Base-by-base conservation (phyloP, 768 basidiomycete species). In the Serendipita indica region DNA sequence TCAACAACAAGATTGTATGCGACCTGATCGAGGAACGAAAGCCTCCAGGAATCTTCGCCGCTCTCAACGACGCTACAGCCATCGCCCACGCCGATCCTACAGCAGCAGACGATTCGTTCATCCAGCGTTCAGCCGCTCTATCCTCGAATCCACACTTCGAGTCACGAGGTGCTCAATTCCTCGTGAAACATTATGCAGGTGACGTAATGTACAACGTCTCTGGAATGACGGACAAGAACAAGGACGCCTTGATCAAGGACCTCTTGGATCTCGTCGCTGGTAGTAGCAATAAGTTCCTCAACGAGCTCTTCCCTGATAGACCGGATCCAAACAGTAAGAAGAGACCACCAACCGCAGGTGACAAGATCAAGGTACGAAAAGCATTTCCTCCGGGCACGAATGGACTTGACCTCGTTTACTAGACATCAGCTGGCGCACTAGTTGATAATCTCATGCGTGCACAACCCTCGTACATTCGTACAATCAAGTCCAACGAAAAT, bases 161-260 rank as follows among this genome's bases (percentile, higher is more conserved):
- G 67, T 75, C 89, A 13, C 87, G 96, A 49, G 96, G 96, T 12
- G 72, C 84, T 13, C 92, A 99, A 68, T 99, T 98, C 74, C 71
- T 99, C 57, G 86, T 99, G 62, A 85, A 82, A 66, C 96, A 99
- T 68, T 99, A 98, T 67, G 96, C 96, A 18, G 96, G 96, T 64
- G 96, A 98, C 67, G 96, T 99, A 62, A 88, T 91, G 81, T 99
- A 99, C 74, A 96, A 93, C 62, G 83, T 98, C 12, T 69, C 86
- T 4, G 96, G 96, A 2, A 99, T 99, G 94, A 98, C 96, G 14
- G 96, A 99, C 72, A 99, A 99, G 79, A 99, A 99, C 76, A 99
- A 99, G 77, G 96, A 99, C 66, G 82, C 90, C 1, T 76, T 99
- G 57, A 78, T 92, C 71, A 98, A 97, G 69, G 96, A 98, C 67